Evolutionary conservation across 345 rosid species (phyloP).

Genomic region (Excoecaria agallocha): DNA sequence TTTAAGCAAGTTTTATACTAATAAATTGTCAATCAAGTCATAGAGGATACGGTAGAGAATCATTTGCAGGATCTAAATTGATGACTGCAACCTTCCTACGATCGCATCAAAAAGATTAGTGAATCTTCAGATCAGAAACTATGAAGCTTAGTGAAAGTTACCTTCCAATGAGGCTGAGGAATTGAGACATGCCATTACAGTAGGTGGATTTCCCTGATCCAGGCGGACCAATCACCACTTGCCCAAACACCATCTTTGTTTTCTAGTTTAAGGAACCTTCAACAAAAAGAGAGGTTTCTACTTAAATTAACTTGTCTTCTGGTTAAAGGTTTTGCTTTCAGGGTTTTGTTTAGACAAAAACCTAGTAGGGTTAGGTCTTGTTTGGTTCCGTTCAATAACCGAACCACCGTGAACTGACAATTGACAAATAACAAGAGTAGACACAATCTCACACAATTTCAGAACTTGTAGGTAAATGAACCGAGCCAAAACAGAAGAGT

Average conservation of each 20-base stretch:
- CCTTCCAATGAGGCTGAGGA: conserved; percentile 86
- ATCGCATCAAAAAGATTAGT: not conserved
- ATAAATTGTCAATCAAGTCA: not conserved
- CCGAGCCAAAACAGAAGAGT: no score
- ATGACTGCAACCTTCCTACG: conserved; percentile 87
- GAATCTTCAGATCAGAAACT: no score
- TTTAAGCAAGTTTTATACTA: not conserved
- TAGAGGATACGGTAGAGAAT: conserved; percentile 77
- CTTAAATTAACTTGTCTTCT: not conserved
- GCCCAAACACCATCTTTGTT: conserved; percentile 73
- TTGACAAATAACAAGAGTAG: no score
- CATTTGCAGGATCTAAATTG: conserved; percentile 96
- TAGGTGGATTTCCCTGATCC: conserved; percentile 97
- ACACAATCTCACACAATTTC: no score
- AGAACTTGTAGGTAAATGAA: no score
- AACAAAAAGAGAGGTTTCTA: not conserved
- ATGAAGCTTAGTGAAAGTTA: conserved; percentile 15
- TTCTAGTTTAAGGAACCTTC: not conserved
- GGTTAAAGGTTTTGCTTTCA: not conserved
- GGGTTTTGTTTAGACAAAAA: not conserved
- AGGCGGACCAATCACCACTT: conserved; percentile 92
- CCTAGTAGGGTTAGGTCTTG: no score
- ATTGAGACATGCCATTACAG: conserved; percentile 99
- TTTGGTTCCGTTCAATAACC: no score
- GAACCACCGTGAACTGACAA: no score